Evolutionary conservation across 371 early-diverging fungal species (phyloP), one percentile per base, ranked within the genome.

Genomic region (Nematocida homosporus): DNA sequence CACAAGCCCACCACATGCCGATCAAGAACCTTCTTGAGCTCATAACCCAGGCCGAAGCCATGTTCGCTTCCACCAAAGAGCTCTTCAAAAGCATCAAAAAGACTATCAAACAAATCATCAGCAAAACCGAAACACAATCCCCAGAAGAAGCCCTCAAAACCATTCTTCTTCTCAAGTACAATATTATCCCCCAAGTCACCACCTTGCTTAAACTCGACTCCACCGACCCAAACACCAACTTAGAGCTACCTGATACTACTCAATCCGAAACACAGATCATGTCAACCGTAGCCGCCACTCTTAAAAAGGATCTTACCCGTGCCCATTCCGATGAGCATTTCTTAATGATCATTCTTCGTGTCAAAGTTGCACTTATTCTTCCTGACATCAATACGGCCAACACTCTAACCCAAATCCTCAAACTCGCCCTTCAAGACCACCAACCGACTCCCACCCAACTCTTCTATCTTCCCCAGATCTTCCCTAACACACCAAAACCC

Each of bases 321-420:
- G 34, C 75, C 13, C 6, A 10, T 3, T 61, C 41, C 10, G 61
- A 59, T 27, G 75, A 72, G 55, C 47, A 72, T 30, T 51, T 61
- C 30, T 59, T 72, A n/a, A 72, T 72, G 75, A 64, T 20, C 6
- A 25, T 72, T 34, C 40, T 72, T 20, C 27, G 48, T 32, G 38
- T 48, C 4, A 72, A 72, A 50, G 50, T 55, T n/a, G 0, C 50
- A n/a, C 56, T 68, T 20, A 57, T 42, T 8, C 13, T 13, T 6
- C 10, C 29, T 13, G 37, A 29, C 8, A 42, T 35, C 13, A 6
- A 34, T 42, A 13, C 13, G 6, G 5, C 10, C 23, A 38, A 23
- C 40, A 29, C 25, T 13, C 8, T 38, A 37, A 5, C 6, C 23
- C 8, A 57, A 29, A 35, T 57, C 6, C 30, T 57, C 25, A 8